Base-by-base conservation (phyloP, 2,329 filamentous ascomycete species). In the Penicillium rolfsii region DNA sequence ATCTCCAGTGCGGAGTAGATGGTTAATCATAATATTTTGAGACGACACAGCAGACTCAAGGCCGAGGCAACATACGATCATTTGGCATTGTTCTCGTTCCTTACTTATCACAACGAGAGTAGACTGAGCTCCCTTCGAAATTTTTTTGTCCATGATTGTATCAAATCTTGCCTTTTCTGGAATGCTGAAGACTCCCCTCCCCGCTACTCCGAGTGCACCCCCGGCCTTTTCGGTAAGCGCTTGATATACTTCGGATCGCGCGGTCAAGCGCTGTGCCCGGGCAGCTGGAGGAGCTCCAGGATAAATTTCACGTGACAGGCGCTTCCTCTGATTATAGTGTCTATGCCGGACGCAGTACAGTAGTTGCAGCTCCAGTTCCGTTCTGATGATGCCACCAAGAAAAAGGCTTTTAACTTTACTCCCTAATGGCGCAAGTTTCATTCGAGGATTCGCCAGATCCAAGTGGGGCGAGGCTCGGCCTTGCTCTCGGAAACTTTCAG, bases 401-500 rank as follows among this genome's bases (percentile, higher is more conserved):
- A 9, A 41, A 9, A 41, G 22, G 22, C 19, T 19, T n/a, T 41
- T 9, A 3, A 4, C 7, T 12, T 22, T 22, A 22, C 19, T 22
- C 19, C 40, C 40, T 12, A 43, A 43, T 43, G 19, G 19, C 40
- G 19, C 19, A 19, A 43, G 19, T 43, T 4, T 43, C 19, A 43
- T 43, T 43, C 40, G 40, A 43, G 40, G 40, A 43, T 43, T 43
- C 40, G 40, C 40, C 40, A 22, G 19, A 22, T 43, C 12, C 19
- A 41, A 59, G 64, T 64, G 63, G 64, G 59, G 52, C 53, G 38
- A 48, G 26, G 24, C 45, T 48, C 52, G 48, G 54, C 57, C 48
- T 61, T 56, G 40, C 3, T 35, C 54, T 65, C 63, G 62, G 64
- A 58, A 66, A 60, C 60, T 65, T 62, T 58, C 57, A 38, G 56